Percentiles rank a stretch among this genome's conserved stretches.
phyloP scores from a whole-genome alignment of 306 rosid species.

The Dryas drummondii region DNA sequence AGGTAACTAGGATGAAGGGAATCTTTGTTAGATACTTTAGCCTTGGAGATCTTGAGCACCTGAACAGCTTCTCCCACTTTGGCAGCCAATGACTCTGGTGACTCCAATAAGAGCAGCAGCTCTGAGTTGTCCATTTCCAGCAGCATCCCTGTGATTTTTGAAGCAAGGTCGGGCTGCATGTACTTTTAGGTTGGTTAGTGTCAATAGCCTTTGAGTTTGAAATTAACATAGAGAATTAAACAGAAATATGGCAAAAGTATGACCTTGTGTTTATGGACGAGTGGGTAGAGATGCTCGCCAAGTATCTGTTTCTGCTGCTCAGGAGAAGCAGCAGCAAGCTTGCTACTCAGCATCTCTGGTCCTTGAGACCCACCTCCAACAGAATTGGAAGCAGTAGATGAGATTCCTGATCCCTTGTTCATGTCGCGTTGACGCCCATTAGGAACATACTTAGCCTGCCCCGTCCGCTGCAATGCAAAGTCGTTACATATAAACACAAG shows the following conservation, averaged over 20 bases:
- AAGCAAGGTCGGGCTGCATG: conserved; percentile 69
- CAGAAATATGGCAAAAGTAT: not conserved
- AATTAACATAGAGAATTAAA: too few species aligned
- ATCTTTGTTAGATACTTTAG: conserved; percentile 63
- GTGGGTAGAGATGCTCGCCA: conserved; percentile 69
- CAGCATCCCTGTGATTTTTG: conserved; percentile 93
- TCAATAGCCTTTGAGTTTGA: not conserved
- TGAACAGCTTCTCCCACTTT: conserved; percentile 84
- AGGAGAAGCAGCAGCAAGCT: conserved; percentile 71
- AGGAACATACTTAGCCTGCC: conserved; percentile 52
- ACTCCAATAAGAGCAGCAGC: conserved; percentile 70
- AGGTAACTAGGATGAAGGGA: conserved; percentile 52
- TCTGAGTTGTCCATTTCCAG: conserved; percentile 91
- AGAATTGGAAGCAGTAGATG: conserved; percentile 45
- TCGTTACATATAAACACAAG: conserved; percentile 14
- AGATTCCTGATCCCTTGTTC: conserved; percentile 56
- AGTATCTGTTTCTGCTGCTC: conserved; percentile 81
- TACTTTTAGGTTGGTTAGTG: not conserved
- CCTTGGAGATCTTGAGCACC: conserved; percentile 67
- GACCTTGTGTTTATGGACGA: conserved; percentile 67
- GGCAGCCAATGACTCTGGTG: conserved; percentile 67
- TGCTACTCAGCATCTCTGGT: conserved; percentile 64
- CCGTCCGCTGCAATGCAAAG: conserved; percentile 42
- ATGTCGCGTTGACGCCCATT: conserved; percentile 48
- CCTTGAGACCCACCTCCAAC: conserved; percentile 49